Evolutionary conservation across 345 rosid species (phyloP).

Genomic region (Gossypium raimondii): DNA sequence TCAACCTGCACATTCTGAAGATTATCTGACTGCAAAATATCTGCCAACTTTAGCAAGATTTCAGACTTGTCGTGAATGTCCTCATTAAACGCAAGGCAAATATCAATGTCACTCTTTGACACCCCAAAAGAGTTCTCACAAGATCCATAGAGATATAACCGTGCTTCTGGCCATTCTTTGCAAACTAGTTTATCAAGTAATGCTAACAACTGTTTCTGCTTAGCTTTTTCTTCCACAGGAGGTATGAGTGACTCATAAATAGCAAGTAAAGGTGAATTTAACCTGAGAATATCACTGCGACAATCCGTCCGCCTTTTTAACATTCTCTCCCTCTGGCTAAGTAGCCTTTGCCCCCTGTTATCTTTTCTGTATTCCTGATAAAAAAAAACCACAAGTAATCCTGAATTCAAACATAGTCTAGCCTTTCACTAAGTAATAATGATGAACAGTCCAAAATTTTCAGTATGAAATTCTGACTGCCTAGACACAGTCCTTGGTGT

Average conservation of each 20-base stretch:
- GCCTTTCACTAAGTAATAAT: background rate
- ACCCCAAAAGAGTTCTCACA: constrained; percentile 96
- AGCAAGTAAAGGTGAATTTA: constrained; percentile 51
- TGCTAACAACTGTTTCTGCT: constrained; percentile 69
- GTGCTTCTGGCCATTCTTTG: constrained; percentile 90
- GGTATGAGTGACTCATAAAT: constrained; percentile 77
- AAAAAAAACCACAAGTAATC: constrained; percentile 13
- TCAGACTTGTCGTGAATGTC: constrained; percentile 63
- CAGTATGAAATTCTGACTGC: background rate
- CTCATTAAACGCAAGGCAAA: constrained; percentile 72
- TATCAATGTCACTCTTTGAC: constrained; percentile 90
- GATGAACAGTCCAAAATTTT: background rate
- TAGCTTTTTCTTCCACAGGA: constrained; percentile 71
- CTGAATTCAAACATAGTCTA: background rate
- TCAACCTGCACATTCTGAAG: constrained; percentile 91
- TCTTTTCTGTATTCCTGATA: constrained; percentile 81
- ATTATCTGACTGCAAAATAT: constrained; percentile 70
- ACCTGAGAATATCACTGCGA: constrained; percentile 58
- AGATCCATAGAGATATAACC: constrained; percentile 81
- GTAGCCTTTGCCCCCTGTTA: constrained; percentile 58
- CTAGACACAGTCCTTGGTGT: background rate
- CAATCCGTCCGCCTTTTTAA: constrained; percentile 45
- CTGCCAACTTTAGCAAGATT: constrained; percentile 77
- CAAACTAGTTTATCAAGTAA: constrained; percentile 63
- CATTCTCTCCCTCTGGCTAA: constrained; percentile 68